Conservation (phyloP, 805 yeast species). For the Priceomyces medius region DNA sequence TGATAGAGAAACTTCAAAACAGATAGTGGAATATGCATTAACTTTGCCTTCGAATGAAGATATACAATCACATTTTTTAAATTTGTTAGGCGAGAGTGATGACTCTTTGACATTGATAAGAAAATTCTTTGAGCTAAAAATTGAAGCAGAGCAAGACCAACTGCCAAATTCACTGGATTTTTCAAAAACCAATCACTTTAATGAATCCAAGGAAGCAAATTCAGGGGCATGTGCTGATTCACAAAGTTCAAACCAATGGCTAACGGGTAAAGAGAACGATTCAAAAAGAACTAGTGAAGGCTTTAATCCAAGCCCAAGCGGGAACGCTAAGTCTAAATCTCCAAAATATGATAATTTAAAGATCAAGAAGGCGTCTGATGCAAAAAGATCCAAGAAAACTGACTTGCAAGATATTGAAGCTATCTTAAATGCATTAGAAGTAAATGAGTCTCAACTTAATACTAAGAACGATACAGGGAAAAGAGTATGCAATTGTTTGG, state of each 20-base stretch:
- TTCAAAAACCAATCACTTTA: neutral
- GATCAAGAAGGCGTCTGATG: conserved; percentile 3
- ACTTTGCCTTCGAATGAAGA: conserved; percentile 47
- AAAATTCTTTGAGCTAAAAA: conserved; percentile 40
- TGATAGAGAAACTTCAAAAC: conserved; percentile 54
- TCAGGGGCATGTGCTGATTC: neutral
- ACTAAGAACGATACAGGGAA: conserved; percentile 13
- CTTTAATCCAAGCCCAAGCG: no score
- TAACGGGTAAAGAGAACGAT: neutral
- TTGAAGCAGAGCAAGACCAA: conserved; percentile 21
- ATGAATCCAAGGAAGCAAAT: conserved; percentile 1
- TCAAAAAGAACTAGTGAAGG: no score
- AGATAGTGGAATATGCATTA: conserved; percentile 55
- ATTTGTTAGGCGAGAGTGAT: conserved; percentile 57
- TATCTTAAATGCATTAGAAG: conserved; percentile 54
- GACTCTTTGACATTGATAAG: conserved; percentile 49
- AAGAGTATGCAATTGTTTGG: conserved; percentile 75
- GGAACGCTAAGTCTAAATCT: neutral
- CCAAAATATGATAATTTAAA: neutral
- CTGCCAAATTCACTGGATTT: neutral
- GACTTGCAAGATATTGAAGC: conserved; percentile 65
- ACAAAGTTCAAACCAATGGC: neutral
- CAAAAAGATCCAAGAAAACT: conserved; percentile 36
- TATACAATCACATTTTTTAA: conserved; percentile 51
- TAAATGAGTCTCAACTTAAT: conserved; percentile 7